phyloP scores from a whole-genome alignment of 495 filamentous ascomycete genomes.

The Podospora fimiseda region DNA sequence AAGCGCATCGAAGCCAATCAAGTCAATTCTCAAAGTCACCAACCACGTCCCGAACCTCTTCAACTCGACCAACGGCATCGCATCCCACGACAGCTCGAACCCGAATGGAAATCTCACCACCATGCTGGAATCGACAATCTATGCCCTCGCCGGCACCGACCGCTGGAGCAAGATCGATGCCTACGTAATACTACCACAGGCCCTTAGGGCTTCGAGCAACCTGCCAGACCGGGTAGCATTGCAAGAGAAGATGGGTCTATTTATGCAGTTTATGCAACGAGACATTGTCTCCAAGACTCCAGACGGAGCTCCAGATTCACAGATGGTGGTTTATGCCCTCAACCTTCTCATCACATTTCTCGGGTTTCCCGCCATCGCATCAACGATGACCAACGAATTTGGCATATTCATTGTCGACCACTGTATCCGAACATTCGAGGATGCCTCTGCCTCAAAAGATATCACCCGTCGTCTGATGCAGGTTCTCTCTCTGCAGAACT shows the following conservation, averaged over 20 bases:
- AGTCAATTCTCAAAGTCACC: conserved; percentile 79
- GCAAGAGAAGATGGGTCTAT: conserved; percentile 62
- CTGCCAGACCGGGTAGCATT: conserved; percentile 64
- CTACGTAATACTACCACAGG: conserved; percentile 71
- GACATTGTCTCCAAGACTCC: conserved; percentile 57
- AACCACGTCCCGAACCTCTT: conserved; percentile 40
- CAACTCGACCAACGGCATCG: conserved; percentile 31
- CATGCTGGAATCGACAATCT: conserved; percentile 78
- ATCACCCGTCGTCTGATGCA: conserved; percentile 71
- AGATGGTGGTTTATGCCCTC: conserved; percentile 67
- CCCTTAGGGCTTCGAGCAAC: conserved; percentile 70
- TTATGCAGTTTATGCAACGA: conserved; percentile 72
- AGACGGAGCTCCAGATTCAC: conserved; percentile 49
- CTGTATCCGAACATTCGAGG: conserved; percentile 59
- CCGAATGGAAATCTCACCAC: conserved; percentile 47
- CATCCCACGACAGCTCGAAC: conserved; percentile 31
- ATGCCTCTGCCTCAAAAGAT: conserved; percentile 58
- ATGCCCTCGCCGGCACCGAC: conserved; percentile 68
- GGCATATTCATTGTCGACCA: conserved; percentile 72
- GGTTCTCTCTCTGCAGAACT: conserved; percentile 69
- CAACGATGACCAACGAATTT: conserved; percentile 66
- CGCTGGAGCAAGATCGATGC: conserved; percentile 70
- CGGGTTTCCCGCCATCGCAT: conserved; percentile 57
- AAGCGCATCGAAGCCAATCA: conserved; percentile 60
- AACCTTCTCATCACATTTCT: conserved; percentile 68